These are phyloP conservation scores for Calocybe gangraenosa DNA, from an alignment of 768 basidiomycete species.

Conservation along the genomic window DNA sequence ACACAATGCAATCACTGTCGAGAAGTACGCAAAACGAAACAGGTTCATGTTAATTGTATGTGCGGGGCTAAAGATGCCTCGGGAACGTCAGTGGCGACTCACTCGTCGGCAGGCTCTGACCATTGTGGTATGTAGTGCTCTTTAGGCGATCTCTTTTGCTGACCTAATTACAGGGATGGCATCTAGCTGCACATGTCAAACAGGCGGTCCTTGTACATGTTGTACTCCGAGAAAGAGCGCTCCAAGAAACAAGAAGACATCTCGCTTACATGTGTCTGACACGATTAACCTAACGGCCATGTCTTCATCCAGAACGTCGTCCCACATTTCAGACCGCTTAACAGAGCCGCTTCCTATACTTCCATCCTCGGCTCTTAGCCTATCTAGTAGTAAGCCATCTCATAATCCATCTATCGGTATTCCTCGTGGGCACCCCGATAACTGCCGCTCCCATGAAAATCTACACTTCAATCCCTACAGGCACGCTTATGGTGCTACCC, in stretches of 20 bases:
- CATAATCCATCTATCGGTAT: constrained; percentile 45
- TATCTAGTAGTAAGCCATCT: constrained; percentile 30
- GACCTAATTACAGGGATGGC: constrained; percentile 41
- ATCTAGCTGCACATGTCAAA: constrained; percentile 43
- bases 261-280: constrained; percentile 8
- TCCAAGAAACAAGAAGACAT: constrained; percentile 28
- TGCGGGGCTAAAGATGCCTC: constrained; percentile 74
- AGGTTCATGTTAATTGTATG: constrained; percentile 82
- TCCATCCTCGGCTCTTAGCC: constrained; percentile 36
- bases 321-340: constrained; percentile 56
- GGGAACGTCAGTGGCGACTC: constrained; percentile 56
- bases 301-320: constrained; percentile 24
- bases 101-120: constrained; percentile 60
- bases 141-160: constrained; percentile 40
- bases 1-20: constrained; percentile 90
- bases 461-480: constrained; percentile 63
- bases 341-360: constrained; percentile 69
- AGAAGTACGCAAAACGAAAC: constrained; percentile 79
- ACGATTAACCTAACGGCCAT: constrained; percentile 6
- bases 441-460: constrained; percentile 48
- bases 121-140: constrained; percentile 58
- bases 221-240: constrained; percentile 45
- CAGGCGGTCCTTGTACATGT: constrained; percentile 53
- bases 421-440: constrained; percentile 35
- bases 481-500: constrained; percentile 55